Percentiles rank a stretch among this genome's conserved stretches.
Evolutionary conservation across 2,329 filamentous ascomycete species (phyloP).

Genomic region (Fusarium austroafricanum): DNA sequence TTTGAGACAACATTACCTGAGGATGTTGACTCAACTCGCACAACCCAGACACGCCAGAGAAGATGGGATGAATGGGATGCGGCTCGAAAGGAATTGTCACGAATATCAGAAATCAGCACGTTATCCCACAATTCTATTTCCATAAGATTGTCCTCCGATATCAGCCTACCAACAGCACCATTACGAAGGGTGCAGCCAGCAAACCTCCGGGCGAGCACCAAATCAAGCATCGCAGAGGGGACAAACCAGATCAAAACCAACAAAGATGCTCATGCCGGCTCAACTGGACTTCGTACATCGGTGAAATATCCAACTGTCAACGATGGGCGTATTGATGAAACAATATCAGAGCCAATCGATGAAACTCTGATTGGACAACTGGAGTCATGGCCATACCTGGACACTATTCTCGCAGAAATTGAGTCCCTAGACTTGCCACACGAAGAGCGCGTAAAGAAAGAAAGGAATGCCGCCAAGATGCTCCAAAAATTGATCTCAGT

Average conservation of each 20-base stretch:
- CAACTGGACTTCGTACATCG: not conserved
- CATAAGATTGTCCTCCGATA: slow-evolving; percentile 30
- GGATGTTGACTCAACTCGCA: not conserved
- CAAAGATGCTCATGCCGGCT: not conserved
- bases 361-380: not conserved
- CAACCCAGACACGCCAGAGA: slow-evolving; percentile 23
- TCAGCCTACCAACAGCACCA: slow-evolving; percentile 11
- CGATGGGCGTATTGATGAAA: not conserved
- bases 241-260: not conserved
- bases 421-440: slow-evolving; percentile 4
- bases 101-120: slow-evolving; percentile 26
- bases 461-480: slow-evolving; percentile 28
- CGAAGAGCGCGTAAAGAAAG: slow-evolving; percentile 1
- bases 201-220: not conserved
- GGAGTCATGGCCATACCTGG: slow-evolving; percentile 9
- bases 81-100: slow-evolving; percentile 41
- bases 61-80: slow-evolving; percentile 45
- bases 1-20: slow-evolving; percentile 17
- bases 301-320: not conserved
- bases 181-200: not conserved
- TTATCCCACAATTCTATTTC: slow-evolving; percentile 35
- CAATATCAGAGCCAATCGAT: not conserved
- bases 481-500: slow-evolving; percentile 34
- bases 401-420: slow-evolving; percentile 26
- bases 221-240: not conserved